These are phyloP conservation scores for Pleurotus ostreatus DNA, from an alignment of 768 basidiomycete genomes.

Conservation along the genomic window DNA sequence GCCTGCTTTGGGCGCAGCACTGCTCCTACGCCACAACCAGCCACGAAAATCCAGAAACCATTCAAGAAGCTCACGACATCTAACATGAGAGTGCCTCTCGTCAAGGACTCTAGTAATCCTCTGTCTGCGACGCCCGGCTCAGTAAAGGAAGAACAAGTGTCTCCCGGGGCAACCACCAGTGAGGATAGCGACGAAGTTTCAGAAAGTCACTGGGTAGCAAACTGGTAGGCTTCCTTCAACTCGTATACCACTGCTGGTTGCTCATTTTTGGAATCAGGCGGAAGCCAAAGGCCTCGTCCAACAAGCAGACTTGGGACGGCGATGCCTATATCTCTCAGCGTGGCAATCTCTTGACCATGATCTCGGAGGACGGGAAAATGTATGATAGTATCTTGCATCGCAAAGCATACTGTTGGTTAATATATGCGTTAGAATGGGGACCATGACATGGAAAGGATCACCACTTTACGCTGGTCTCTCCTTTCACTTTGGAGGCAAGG, in stretches of 20 bases:
- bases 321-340: slow-evolving; percentile 58
- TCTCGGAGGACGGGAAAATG: slow-evolving; percentile 72
- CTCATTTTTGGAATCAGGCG: slow-evolving; percentile 46
- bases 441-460: slow-evolving; percentile 56
- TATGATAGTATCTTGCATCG: slow-evolving; percentile 26
- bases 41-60: slow-evolving; percentile 16
- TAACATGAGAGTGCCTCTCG: too few species aligned
- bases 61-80: slow-evolving; percentile 22
- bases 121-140: too few species aligned
- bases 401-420: background rate
- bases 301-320: slow-evolving; percentile 87
- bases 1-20: slow-evolving; percentile 47
- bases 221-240: slow-evolving; percentile 44
- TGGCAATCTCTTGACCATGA: slow-evolving; percentile 50
- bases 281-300: slow-evolving; percentile 50
- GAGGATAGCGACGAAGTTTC: slow-evolving; percentile 8
- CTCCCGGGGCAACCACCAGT: background rate
- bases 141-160: too few species aligned
- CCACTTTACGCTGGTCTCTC: slow-evolving; percentile 42
- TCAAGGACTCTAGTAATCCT: too few species aligned
- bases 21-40: slow-evolving; percentile 11
- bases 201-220: slow-evolving; percentile 59
- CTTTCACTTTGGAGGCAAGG: slow-evolving; percentile 50
- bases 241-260: slow-evolving; percentile 3
- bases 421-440: slow-evolving; percentile 47